Base-by-base conservation (phyloP, 352 stramenopile genomes). In the Phytophthora tubulina region DNA sequence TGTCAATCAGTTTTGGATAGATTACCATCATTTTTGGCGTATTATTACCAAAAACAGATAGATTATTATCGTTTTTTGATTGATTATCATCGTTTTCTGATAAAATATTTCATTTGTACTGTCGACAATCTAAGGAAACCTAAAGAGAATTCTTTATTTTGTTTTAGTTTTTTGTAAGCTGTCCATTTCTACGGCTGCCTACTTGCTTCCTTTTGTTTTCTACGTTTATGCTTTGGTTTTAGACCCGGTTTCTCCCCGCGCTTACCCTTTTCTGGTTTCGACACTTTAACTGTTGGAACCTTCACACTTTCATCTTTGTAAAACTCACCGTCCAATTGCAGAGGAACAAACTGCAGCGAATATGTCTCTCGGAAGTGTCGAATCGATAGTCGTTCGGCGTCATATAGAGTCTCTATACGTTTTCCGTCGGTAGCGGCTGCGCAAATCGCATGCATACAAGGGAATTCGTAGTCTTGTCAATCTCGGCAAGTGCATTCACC, bases 381-480 rank as follows among this genome's bases (percentile, higher is more conserved):
- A 3, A 64, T 38, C 2, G 52, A 9, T 21, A 64, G 9, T 32
- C 13, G 3, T 4, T 32, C 32, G 2, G 13, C 1, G n/a, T 66
- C 35, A 30, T 51, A 66, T 15, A 66, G n/a, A n/a, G 10, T 44
- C 1, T 9, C 21, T 0, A 66, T 31, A 1, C 32, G 36, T 5
- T 4, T 49, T 0, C 46, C 46, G 7, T 58, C 48, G 9, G 14
- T 11, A 8, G 58, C 33, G 0, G 58, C 58, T 17, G 58, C 58
- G 36, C 35, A 32, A 6, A 58, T 38, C 10, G 58, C 58, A 10
- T 66, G 46, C 2, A 66, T 21, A 33, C 48, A 58, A 0, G 58
- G 58, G 21, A 66, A 66, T 6, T 66, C 48, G 4, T 33, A 41
- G 27, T 66, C 58, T 49, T 58, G 11, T 36, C 58, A 66, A 1